A percentile compares a stretch with the other conserved stretches of the same genome.
phyloP scores from a whole-genome alignment of 768 basidiomycete genomes.

The Mycena maculata region DNA sequence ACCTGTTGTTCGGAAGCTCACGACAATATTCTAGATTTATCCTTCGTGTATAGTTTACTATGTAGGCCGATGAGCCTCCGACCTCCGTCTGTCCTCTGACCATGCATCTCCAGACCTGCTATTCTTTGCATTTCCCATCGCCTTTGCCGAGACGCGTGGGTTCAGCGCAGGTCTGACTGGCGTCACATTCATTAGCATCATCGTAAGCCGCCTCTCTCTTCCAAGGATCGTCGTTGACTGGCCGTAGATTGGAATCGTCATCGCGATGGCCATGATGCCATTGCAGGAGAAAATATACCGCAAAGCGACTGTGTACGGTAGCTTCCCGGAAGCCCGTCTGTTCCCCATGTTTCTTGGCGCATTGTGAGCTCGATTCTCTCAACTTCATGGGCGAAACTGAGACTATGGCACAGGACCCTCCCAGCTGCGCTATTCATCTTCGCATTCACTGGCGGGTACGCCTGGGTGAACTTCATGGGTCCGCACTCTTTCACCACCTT shows the following conservation, averaged over 20 bases:
- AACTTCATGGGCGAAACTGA: not conserved
- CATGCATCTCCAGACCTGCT: constrained; percentile 44
- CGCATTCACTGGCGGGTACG: constrained; percentile 57
- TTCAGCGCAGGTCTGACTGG: constrained; percentile 55
- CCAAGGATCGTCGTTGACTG: not conserved
- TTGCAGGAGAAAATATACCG: constrained; percentile 49
- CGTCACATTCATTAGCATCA: constrained; percentile 57
- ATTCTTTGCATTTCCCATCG: constrained; percentile 59
- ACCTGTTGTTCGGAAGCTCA: not conserved
- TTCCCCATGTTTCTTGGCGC: constrained; percentile 56
- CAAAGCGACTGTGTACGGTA: constrained; percentile 46
- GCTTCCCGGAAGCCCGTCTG: constrained; percentile 57
- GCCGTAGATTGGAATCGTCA: constrained; percentile 47
- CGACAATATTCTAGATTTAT: constrained; percentile 46
- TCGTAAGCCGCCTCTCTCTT: constrained; percentile 40
- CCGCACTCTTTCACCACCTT: constrained; percentile 7
- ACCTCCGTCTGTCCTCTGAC: not conserved
- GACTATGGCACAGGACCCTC: constrained; percentile 43
- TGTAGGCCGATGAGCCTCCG: constrained; percentile 36
- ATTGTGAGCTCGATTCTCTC: constrained; percentile 41
- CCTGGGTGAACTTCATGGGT: constrained; percentile 53
- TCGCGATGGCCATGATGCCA: constrained; percentile 46
- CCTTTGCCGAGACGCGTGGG: constrained; percentile 53
- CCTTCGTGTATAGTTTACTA: constrained; percentile 56
- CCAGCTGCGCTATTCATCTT: constrained; percentile 57